These are phyloP conservation scores for Claviceps capensis DNA, from an alignment of 2,329 filamentous ascomycete species.

Conservation along the genomic window DNA sequence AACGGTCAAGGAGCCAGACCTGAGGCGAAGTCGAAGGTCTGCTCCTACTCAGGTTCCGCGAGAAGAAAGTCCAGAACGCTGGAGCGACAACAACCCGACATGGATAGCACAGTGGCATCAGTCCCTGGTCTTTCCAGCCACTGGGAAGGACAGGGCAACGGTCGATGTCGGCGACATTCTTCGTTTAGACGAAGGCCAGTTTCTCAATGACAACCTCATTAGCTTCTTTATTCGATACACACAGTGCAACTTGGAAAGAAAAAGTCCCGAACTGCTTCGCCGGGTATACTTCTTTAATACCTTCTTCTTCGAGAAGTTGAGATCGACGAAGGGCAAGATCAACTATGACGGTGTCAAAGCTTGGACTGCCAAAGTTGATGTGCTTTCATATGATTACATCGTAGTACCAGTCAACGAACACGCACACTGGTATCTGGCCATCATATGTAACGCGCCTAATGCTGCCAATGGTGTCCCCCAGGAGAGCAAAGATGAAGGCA, in stretches of 20 bases:
- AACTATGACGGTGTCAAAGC: constrained; percentile 75
- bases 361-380: constrained; percentile 77
- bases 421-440: constrained; percentile 85
- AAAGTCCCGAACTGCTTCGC: constrained; percentile 40
- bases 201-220: constrained; percentile 85
- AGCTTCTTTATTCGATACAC: constrained; percentile 73
- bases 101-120: constrained; percentile 42
- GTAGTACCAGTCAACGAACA: constrained; percentile 84
- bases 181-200: constrained; percentile 70
- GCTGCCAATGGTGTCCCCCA: constrained; percentile 26
- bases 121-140: constrained; percentile 47
- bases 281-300: constrained; percentile 84
- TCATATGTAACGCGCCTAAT: constrained; percentile 76
- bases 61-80: constrained; percentile 18
- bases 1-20: constrained; percentile 6
- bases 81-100: constrained; percentile 35
- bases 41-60: constrained; percentile 6
- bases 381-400: constrained; percentile 79
- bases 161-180: constrained; percentile 61
- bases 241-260: constrained; percentile 43
- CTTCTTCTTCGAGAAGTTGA: constrained; percentile 76
- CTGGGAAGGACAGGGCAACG: constrained; percentile 45
- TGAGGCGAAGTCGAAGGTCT: constrained; percentile 14
- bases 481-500: constrained; percentile 6
- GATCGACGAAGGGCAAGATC: constrained; percentile 46